These are phyloP conservation scores for Fulvia fulva DNA, from an alignment of 2,329 filamentous ascomycete species.

Conservation along the genomic window DNA sequence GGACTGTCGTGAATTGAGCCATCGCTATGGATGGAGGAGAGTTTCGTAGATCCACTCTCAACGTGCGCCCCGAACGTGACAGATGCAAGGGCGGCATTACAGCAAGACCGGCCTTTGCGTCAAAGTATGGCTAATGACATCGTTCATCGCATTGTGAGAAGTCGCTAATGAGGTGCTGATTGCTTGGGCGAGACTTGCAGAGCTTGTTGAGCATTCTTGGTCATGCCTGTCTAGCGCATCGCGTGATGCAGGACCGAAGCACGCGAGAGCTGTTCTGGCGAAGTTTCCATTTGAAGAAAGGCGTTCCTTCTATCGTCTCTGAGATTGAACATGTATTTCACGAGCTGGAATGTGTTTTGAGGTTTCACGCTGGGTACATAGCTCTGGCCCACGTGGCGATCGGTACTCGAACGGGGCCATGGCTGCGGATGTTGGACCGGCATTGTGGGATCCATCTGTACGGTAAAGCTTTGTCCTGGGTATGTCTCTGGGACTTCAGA, in stretches of 20 bases:
- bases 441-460: background rate
- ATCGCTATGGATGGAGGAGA: slow-evolving; percentile 4
- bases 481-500: background rate
- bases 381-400: background rate
- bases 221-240: slow-evolving; percentile 9
- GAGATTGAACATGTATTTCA: background rate
- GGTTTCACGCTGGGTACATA: background rate
- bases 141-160: background rate
- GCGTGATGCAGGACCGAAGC: slow-evolving; percentile 12
- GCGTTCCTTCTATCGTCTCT: background rate
- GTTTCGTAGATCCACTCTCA: background rate
- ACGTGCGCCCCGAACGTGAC: background rate
- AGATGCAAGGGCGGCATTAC: background rate
- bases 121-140: background rate
- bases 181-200: slow-evolving; percentile 8
- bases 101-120: background rate
- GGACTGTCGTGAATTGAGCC: slow-evolving; percentile 4
- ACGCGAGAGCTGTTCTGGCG: slow-evolving; percentile 11
- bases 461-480: background rate
- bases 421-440: background rate
- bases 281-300: background rate
- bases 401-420: background rate
- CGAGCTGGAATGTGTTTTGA: background rate
- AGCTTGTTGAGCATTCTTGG: slow-evolving; percentile 7
- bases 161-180: slow-evolving; percentile 3